Base-by-base conservation (phyloP, 2,329 filamentous ascomycete genomes). In the Gliomastix tumulicola region DNA sequence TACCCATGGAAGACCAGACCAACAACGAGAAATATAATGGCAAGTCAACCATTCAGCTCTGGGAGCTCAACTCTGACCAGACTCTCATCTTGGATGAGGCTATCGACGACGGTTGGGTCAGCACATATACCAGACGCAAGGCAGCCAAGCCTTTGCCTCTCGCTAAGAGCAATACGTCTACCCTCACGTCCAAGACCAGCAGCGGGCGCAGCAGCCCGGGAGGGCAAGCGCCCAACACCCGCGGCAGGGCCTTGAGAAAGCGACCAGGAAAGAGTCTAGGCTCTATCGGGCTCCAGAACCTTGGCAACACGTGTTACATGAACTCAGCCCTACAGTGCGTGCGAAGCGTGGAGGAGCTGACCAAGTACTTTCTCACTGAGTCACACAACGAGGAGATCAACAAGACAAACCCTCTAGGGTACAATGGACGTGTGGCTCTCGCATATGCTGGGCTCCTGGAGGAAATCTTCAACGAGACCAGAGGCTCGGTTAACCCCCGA, bases 221-320 rank as follows among this genome's bases (percentile, higher is more conserved):
- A 16, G 75, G 71, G 4, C 65, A 70, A 5, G 73, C 71, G 3
- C 63, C 71, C 7, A 66, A 84, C 43, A 89, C 86, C 0, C 74
- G 88, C 46, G 87, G 87, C 30, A 76, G 86, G 39, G 65, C 74
- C 7, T 77, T 82, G 41, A 80, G 79, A 44, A 83, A 79, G 46
- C 80, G 78, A 47, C 76, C 79, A 27, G 84, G 84, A 9, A 79
- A 80, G 43, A 76, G 78, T 11, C 62, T 79, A 22, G 92, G 92
- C 21, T 83, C 82, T 28, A 84, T 89, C 30, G 92, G 92, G 22
- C 66, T 98, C 36, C 79, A 77, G 44, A 98, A 98, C 53, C 66
- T 98, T 12, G 92, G 92, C 34, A 98, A 98, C 53, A 97, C 92
- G 0, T 98, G 92, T 62, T 98, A 98, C 64, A 96, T 97, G 89